phyloP scores from a whole-genome alignment of 1,284 basidiomycete species.

The Gomphus sp. region DNA sequence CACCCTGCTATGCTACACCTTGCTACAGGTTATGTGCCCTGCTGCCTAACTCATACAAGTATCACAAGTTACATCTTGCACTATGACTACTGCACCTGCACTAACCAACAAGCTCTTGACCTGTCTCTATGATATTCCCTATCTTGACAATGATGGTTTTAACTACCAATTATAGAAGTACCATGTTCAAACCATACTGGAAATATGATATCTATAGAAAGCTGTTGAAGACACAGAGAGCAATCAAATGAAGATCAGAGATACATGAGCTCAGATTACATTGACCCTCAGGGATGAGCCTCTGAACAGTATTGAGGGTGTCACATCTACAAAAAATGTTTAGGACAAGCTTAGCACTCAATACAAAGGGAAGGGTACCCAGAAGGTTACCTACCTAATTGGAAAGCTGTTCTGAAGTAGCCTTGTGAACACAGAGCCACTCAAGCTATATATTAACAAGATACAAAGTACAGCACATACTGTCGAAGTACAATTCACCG shows the following conservation, averaged over 20 bases:
- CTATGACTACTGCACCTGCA: no score
- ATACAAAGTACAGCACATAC: neutral
- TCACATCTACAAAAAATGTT: neutral
- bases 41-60: neutral
- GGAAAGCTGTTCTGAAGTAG: conserved; percentile 1
- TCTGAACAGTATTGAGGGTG: neutral
- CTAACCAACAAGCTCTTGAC: no score
- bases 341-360: neutral
- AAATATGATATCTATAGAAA: neutral
- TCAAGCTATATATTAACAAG: neutral
- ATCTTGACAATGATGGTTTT: neutral
- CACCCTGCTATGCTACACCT: neutral
- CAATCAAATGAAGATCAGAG: neutral
- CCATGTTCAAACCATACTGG: neutral
- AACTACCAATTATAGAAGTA: neutral
- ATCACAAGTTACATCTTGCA: no score
- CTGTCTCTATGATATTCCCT: no score
- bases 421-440: neutral
- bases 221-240: neutral
- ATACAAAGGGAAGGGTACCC: conserved; percentile 2
- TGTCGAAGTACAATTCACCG: no score
- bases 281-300: conserved; percentile 3
- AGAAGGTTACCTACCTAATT: conserved; percentile 5
- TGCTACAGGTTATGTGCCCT: neutral
- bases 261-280: neutral